Evolutionary conservation across 169 alveolate species (phyloP).

Genomic region (Cryptosporidium tyzzeri): DNA sequence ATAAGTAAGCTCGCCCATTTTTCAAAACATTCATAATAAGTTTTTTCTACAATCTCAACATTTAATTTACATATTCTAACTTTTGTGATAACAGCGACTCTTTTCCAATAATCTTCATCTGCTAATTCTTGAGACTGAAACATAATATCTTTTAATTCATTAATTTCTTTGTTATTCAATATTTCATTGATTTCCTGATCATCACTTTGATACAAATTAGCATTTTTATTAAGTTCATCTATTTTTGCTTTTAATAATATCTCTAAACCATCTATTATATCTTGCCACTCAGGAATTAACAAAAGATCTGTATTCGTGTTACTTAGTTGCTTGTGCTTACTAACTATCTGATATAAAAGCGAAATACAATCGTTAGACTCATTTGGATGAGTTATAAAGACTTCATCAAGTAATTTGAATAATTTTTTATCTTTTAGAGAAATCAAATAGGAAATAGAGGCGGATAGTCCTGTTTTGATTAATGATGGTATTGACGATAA

Average conservation of each 20-base stretch:
- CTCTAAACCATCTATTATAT: constrained; percentile 35
- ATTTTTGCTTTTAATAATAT: constrained; percentile 2
- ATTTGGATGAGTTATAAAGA: neutral
- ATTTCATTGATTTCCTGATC: constrained; percentile 29
- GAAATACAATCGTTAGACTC: neutral
- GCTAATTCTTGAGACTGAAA: neutral
- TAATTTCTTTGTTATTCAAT: constrained; percentile 20
- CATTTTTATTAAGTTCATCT: neutral
- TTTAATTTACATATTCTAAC: neutral
- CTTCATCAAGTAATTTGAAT: neutral
- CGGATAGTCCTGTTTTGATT: constrained; percentile 20
- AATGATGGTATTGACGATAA: constrained; percentile 31
- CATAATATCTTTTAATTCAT: constrained; percentile 12
- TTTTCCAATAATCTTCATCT: constrained; percentile 71
- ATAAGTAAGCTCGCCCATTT: constrained; percentile 6
- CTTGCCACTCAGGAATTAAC: constrained; percentile 50
- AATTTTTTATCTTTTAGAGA: constrained; percentile 11
- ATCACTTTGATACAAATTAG: neutral
- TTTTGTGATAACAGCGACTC: constrained; percentile 6
- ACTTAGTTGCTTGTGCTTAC: constrained; percentile 2
- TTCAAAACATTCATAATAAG: constrained; percentile 3
- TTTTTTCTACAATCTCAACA: constrained; percentile 24
- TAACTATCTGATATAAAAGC: neutral
- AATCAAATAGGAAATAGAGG: constrained; percentile 25
- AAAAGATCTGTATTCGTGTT: constrained; percentile 1